Base-by-base conservation (phyloP, 306 rosid genomes). In the Dicorynia guianensis region DNA sequence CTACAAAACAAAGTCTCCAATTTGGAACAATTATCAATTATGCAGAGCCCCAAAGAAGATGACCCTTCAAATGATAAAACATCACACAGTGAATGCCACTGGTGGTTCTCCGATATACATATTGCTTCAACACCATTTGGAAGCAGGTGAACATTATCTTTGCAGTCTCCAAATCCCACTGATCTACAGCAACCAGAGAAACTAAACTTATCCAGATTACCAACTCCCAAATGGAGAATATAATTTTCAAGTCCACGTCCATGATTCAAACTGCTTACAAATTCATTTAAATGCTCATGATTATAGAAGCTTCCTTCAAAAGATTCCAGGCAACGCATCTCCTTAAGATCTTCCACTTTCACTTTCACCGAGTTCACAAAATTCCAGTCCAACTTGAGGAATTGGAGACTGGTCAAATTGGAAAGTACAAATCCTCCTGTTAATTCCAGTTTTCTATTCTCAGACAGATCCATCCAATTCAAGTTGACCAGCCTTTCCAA, bases 401-500 rank as follows among this genome's bases (percentile, higher is more conserved):
- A 56, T 35, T 40, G 71, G 1, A 79, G 83, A 18, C 8, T 38
- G 36, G 46, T 63, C 54, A 63, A 38, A 33, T 71, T 71, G 0
- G 78, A 44, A 54, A 74, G 43, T 34, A 42, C 65, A n/a, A n/a
- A 25, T 8, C 56, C 58, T 3, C 64, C 14, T 11, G 53, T 35
- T 35, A 72, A 10, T 49, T 53, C 19, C 61, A 79, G 59, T 0
- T 56, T 3, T 47, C n/a, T n/a, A n/a, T 35, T 39, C 5, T 63
- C 64, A 15, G 63, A 57, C 9, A 79, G 65, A 69, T 79, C 33
- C 12, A 66, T 79, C 75, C 40, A 57, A 66, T 12, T 49, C 8
- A 79, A 69, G 38, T 58, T 66, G 17, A 54, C 64, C 70, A 66
- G 30, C 69, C 38, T 66, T 65, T 79, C 64, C 47, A 79, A 11